These are phyloP conservation scores for Chrysophaeum taylorii DNA, from an alignment of 352 stramenopile genomes.

Conservation along the genomic window DNA sequence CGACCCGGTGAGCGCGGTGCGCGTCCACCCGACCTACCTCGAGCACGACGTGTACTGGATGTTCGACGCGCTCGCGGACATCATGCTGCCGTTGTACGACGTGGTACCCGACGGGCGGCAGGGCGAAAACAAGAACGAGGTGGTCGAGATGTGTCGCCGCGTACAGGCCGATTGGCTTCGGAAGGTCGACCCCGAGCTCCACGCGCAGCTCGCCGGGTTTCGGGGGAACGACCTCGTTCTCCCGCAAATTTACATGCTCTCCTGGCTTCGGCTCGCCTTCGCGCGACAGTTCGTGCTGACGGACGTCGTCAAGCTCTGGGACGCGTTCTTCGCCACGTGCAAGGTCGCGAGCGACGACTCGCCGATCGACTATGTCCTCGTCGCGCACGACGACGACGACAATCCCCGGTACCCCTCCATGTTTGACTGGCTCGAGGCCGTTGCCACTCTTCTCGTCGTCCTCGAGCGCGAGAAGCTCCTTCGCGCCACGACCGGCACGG, in stretches of 20 bases:
- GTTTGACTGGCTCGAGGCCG: background rate
- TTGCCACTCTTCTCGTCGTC: background rate
- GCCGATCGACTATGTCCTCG: too few relatives aligned
- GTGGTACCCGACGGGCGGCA: too few relatives aligned
- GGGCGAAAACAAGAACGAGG: background rate
- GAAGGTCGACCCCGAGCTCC: constrained; percentile 13
- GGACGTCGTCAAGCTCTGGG: constrained; percentile 16
- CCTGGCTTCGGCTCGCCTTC: constrained; percentile 20
- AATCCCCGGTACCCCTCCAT: background rate
- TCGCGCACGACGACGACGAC: background rate
- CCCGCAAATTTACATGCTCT: constrained; percentile 22
- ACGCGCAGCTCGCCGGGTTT: constrained; percentile 13
- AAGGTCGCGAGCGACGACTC: too few relatives aligned
- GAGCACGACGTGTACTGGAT: constrained; percentile 22
- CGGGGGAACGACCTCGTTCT: constrained; percentile 6
- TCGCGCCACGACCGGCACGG: background rate
- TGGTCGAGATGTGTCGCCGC: constrained; percentile 3
- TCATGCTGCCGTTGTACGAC: constrained; percentile 18
- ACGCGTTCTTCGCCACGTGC: constrained; percentile 20
- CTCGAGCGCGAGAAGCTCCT: background rate
- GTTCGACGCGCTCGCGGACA: constrained; percentile 16
- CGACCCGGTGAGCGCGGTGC: background rate
- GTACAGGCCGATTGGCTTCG: constrained; percentile 13
- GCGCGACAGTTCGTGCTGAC: constrained; percentile 14
- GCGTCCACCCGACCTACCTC: background rate